Evolutionary conservation across 345 rosid species (phyloP), one percentile per base, ranked within the genome.

Genomic region (Pugionium dolabratum): DNA sequence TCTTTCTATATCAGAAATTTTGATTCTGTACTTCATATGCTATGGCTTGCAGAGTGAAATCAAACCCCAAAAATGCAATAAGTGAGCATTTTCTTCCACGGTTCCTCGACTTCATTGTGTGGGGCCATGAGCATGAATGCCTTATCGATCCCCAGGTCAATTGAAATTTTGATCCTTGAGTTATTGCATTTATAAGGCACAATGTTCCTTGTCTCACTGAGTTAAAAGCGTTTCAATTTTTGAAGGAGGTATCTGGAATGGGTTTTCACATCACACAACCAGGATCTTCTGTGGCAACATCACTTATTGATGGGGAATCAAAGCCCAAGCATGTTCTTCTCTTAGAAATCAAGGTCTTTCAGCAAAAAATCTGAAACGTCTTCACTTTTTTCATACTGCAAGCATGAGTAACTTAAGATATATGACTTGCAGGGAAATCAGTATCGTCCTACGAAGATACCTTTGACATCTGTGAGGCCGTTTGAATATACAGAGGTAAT

Each of bases 41-140:
- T 52, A 61, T 67, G 59, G 40, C 41, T 46, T 54, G 76, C 85
- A 93, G 98, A 67, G 97, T 94, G 67, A 94, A 94, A 84, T 73
- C 91, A 63, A 94, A 90, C 74, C 92, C 99, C 31, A 94, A 94
- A 79, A 94, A 94, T 83, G 99, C 99, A 41, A 88, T 90, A 75
- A 94, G 82, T 73, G 99, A 94, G 76, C 99, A 91, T 76, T 90
- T 94, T 73, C 82, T 94, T 59, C 99, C 99, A 51, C 86, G 95
- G 63, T 94, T 94, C 71, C 78, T 94, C 43, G 99, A 94, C 78
- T 90, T 94, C 72, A 69, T 90, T 35, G 97, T 94, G 50, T 94
- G 99, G 99, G 99, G 99, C 6, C 97, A 94, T 69, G 97, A 94
- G 76, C 99, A 90, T 77, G 97, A 94, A 82, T 94, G 99, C 68